Evolutionary conservation across 352 stramenopile species (phyloP).

Genomic region (Globisporangium apiculatum): DNA sequence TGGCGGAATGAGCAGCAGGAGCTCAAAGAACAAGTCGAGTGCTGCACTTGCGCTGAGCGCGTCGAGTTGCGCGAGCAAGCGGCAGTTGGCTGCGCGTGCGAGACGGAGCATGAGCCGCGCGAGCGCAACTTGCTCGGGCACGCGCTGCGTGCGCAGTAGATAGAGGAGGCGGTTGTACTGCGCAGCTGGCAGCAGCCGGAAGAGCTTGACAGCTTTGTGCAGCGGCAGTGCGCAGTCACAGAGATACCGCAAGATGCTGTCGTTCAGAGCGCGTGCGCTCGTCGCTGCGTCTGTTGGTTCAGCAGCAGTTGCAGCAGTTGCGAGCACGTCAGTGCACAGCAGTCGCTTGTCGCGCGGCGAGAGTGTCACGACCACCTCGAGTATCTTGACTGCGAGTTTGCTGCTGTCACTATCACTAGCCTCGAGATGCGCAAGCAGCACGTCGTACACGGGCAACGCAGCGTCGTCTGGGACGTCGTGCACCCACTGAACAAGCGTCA

Average conservation of each 20-base stretch:
- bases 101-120: constrained; percentile 61
- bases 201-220: constrained; percentile 45
- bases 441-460: constrained; percentile 30
- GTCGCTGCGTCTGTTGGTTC: not conserved
- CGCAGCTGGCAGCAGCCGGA: constrained; percentile 23
- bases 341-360: constrained; percentile 29
- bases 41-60: constrained; percentile 22
- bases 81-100: constrained; percentile 31
- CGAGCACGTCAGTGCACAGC: constrained; percentile 28
- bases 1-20: constrained; percentile 55
- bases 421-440: constrained; percentile 20
- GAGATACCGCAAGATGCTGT: constrained; percentile 35
- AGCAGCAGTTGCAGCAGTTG: not conserved
- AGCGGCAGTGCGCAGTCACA: constrained; percentile 27
- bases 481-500: constrained; percentile 32
- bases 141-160: constrained; percentile 44
- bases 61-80: constrained; percentile 36
- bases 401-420: constrained; percentile 4
- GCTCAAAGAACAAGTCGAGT: constrained; percentile 58
- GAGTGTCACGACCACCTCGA: constrained; percentile 33
- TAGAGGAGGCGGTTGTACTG: constrained; percentile 34
- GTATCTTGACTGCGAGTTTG: constrained; percentile 15
- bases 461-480: constrained; percentile 32
- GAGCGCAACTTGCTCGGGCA: constrained; percentile 46
- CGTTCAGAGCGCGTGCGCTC: constrained; percentile 10